Conservation (phyloP, 805 yeast species). For the Cyberlindnera saturnus region DNA sequence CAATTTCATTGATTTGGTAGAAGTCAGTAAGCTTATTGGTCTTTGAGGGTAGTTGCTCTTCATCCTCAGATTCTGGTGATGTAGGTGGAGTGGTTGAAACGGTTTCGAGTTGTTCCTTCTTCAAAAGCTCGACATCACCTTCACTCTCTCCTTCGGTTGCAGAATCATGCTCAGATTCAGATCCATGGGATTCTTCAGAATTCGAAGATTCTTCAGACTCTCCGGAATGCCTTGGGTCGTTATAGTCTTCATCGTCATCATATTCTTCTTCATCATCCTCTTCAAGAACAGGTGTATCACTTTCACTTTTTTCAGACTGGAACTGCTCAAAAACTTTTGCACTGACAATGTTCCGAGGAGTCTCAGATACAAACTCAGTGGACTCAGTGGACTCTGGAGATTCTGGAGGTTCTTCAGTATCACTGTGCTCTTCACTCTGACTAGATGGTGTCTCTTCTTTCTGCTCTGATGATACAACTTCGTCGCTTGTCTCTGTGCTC, state of each 20-base stretch:
- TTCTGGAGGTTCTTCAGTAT: background rate
- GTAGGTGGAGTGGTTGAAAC: constrained; percentile 25
- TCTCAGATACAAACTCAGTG: constrained; percentile 2
- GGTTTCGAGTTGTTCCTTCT: constrained; percentile 23
- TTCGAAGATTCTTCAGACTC: constrained; percentile 19
- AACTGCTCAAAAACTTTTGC: constrained; percentile 18
- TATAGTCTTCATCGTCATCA: constrained; percentile 18
- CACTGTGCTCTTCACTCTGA: background rate
- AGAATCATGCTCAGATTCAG: constrained; percentile 14
- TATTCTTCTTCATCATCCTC: constrained; percentile 8
- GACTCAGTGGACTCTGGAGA: background rate
- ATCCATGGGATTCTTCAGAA: constrained; percentile 5
- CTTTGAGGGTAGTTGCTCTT: constrained; percentile 24
- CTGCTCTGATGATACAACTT: background rate
- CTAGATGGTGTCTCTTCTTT: background rate
- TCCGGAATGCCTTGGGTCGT: constrained; percentile 20
- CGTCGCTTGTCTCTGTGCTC: background rate
- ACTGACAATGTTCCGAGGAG: constrained; percentile 19
- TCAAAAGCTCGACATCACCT: constrained; percentile 9
- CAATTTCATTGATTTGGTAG: constrained; percentile 51
- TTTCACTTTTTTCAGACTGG: constrained; percentile 20
- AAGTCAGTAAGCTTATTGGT: constrained; percentile 49
- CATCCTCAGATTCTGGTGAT: constrained; percentile 29
- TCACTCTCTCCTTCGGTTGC: constrained; percentile 14
- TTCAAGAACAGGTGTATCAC: constrained; percentile 29